Conservation (phyloP, 2,329 filamentous ascomycete genomes). For the Atkinsonella hypoxylon region DNA sequence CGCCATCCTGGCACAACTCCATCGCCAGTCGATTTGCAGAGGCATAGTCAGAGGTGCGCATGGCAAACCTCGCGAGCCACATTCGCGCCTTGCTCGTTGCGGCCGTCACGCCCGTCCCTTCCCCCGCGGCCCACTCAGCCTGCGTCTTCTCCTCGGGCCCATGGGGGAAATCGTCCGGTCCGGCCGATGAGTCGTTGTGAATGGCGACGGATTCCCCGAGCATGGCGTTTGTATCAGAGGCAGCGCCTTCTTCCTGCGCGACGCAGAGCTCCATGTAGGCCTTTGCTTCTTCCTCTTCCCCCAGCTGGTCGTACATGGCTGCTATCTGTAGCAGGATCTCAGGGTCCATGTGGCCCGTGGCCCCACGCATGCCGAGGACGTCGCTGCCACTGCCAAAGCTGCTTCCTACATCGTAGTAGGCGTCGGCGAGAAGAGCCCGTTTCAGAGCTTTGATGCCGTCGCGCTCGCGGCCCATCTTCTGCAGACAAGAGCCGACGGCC, state of each 20-base stretch:
- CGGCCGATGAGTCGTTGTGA: conserved; percentile 39
- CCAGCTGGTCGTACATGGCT: conserved; percentile 70
- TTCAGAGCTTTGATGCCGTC: conserved; percentile 95
- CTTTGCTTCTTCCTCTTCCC: conserved; percentile 67
- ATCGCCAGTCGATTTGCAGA: conserved; percentile 71
- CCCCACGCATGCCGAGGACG: conserved; percentile 35
- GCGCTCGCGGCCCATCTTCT: conserved; percentile 75
- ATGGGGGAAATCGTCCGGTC: conserved; percentile 25
- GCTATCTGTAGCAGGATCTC: conserved; percentile 88
- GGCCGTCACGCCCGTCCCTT: conserved; percentile 73
- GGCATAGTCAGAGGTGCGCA: conserved; percentile 61
- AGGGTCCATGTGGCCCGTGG: conserved; percentile 61
- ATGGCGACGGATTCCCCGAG: conserved; percentile 40
- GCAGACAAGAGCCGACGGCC: conserved; percentile 82
- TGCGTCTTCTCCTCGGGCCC: conserved; percentile 13
- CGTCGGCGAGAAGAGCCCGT: conserved; percentile 77
- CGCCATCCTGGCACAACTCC: conserved; percentile 88
- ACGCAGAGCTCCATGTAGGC: conserved; percentile 94
- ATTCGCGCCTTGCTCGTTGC: conserved; percentile 86
- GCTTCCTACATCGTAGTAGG: conserved; percentile 62
- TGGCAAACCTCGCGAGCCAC: conserved; percentile 81
- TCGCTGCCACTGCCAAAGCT: conserved; percentile 37
- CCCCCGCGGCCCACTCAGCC: conserved; percentile 13
- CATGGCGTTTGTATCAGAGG: conserved; percentile 22
- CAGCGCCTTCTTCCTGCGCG: conserved; percentile 73